These are phyloP conservation scores for Vigna mungo DNA, from an alignment of 306 rosid genomes.

Conservation along the genomic window DNA sequence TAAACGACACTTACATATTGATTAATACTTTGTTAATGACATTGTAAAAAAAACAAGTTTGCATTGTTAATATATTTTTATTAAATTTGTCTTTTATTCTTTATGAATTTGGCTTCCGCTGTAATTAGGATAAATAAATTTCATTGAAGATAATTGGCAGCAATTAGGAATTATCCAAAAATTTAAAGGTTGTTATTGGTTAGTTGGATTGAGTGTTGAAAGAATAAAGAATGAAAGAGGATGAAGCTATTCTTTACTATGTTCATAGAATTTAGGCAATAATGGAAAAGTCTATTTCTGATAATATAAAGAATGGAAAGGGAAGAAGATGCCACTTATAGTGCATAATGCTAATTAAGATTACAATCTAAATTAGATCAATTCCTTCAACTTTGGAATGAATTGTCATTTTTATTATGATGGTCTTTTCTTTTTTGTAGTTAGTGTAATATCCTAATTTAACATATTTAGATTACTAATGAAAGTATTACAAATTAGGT, in stretches of 20 bases:
- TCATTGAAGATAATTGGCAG: neutral
- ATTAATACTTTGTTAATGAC: neutral
- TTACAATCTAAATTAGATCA: neutral
- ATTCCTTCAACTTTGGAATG: neutral
- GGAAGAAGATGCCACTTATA: neutral
- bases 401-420: neutral
- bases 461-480: too few relatives aligned
- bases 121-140: neutral
- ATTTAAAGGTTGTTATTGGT: neutral
- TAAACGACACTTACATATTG: too few relatives aligned
- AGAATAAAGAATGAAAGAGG: neutral
- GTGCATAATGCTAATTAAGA: neutral
- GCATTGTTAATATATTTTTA: neutral
- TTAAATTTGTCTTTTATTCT: neutral
- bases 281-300: neutral
- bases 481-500: too few relatives aligned
- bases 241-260: neutral
- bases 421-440: neutral
- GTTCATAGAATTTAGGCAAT: slow-evolving; percentile 16
- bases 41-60: too few relatives aligned
- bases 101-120: neutral
- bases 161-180: neutral
- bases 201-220: neutral
- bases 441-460: too few relatives aligned
- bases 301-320: neutral